Evolutionary conservation across 495 filamentous ascomycete species (phyloP).

Genomic region (Tricharina praecox): DNA sequence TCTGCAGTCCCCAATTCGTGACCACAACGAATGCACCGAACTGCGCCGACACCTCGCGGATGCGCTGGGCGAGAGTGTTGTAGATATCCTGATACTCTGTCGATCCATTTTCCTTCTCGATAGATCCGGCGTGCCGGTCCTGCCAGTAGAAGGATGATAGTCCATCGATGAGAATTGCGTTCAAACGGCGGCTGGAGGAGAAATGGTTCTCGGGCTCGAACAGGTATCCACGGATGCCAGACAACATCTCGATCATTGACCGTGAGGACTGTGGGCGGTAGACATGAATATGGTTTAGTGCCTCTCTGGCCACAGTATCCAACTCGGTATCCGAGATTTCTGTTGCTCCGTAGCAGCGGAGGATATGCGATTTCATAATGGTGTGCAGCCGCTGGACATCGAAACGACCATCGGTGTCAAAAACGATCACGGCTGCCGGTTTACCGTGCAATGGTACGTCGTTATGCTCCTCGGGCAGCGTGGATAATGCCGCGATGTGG

Average conservation of each 20-base stretch:
- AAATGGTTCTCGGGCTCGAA: background rate
- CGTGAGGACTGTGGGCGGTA: constrained; percentile 2
- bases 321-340: background rate
- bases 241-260: constrained; percentile 4
- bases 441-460: constrained; percentile 1
- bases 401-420: constrained; percentile 8
- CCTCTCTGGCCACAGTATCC: background rate
- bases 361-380: constrained; percentile 1
- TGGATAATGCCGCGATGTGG: constrained; percentile 2
- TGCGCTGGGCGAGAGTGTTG: background rate
- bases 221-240: constrained; percentile 3
- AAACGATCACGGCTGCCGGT: constrained; percentile 1
- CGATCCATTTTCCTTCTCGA: background rate
- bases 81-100: background rate
- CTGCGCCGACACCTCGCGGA: background rate
- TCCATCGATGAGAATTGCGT: constrained; percentile 1
- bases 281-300: constrained; percentile 9
- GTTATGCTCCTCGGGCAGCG: background rate
- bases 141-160: constrained; percentile 6
- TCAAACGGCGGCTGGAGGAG: background rate
- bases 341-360: background rate
- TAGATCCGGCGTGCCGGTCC: background rate
- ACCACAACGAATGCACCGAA: constrained; percentile 4
- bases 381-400: constrained; percentile 1
- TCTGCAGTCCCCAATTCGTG: constrained; percentile 4